Percentiles rank a stretch among this genome's conserved stretches.
Evolutionary conservation across 2,329 filamentous ascomycete genomes (phyloP).

Genomic region (Cercospora berteroae): DNA sequence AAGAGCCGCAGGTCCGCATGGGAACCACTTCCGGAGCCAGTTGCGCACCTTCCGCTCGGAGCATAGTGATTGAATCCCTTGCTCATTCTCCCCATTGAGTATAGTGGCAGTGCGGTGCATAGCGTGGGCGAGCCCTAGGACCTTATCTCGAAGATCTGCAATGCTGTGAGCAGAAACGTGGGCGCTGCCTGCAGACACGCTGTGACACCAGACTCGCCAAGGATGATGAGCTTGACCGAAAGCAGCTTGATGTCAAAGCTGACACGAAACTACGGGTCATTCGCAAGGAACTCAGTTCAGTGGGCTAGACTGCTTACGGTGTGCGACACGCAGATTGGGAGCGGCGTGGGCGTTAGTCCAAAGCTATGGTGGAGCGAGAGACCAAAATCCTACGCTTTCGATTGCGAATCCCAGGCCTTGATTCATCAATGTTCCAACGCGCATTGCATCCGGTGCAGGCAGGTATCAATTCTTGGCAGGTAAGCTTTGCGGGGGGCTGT

Average conservation of each 20-base stretch:
- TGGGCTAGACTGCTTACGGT: neutral
- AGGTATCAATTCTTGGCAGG: neutral
- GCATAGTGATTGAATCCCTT: neutral
- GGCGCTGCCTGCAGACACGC: neutral
- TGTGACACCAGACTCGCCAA: neutral
- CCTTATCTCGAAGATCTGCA: neutral
- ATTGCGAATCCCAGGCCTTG: neutral
- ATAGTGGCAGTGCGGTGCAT: neutral
- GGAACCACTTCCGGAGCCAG: neutral
- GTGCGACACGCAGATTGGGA: neutral
- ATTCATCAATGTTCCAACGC: neutral
- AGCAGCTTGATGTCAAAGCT: neutral
- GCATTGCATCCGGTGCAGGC: neutral
- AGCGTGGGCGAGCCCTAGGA: neutral
- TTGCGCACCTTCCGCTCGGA: neutral
- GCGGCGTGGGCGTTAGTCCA: neutral
- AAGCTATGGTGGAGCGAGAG: neutral
- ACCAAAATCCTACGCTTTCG: neutral
- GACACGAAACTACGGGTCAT: conserved; percentile 1
- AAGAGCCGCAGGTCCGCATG: neutral
- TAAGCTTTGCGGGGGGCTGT: neutral
- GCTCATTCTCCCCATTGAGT: neutral
- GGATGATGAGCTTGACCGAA: neutral
- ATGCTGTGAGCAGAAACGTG: neutral
- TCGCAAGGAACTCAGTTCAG: neutral